phyloP scores from a whole-genome alignment of 495 filamentous ascomycete genomes.

The Aspergillus campestris region DNA sequence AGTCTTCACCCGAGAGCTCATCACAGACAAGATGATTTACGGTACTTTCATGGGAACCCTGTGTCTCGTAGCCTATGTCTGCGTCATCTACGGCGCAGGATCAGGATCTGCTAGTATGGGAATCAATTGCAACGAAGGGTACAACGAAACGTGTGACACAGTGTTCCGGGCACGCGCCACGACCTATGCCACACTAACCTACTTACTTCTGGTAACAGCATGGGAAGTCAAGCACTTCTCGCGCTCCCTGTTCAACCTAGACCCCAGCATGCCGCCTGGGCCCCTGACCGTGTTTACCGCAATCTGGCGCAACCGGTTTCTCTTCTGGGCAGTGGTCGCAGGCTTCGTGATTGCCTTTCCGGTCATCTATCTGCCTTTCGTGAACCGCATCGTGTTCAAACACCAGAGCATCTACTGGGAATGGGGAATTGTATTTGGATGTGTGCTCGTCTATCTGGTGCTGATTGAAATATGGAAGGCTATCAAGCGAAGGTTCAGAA shows the following conservation, averaged over 20 bases:
- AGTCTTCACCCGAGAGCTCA: constrained; percentile 63
- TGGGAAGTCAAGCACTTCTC: constrained; percentile 72
- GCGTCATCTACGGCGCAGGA: constrained; percentile 57
- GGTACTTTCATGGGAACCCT: constrained; percentile 60
- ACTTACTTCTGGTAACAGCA: constrained; percentile 61
- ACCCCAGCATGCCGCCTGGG: constrained; percentile 35
- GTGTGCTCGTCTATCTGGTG: constrained; percentile 49
- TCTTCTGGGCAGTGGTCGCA: constrained; percentile 64
- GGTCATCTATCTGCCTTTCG: constrained; percentile 60
- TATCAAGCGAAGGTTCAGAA: constrained; percentile 43
- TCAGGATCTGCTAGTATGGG: constrained; percentile 53
- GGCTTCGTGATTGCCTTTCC: constrained; percentile 63
- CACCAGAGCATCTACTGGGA: constrained; percentile 68
- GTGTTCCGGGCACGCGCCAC: constrained; percentile 73
- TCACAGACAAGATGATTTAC: constrained; percentile 67
- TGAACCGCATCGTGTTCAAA: constrained; percentile 66
- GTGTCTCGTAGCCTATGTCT: constrained; percentile 59
- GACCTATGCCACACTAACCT: constrained; percentile 68
- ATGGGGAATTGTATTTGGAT: constrained; percentile 55
- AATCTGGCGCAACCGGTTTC: constrained; percentile 60
- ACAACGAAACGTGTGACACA: constrained; percentile 43
- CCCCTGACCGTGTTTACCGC: constrained; percentile 53
- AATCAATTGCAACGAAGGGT: constrained; percentile 54
- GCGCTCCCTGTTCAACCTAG: constrained; percentile 59
- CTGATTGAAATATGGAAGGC: constrained; percentile 64